These are phyloP conservation scores for Tetracladium setigerum DNA, from an alignment of 495 filamentous ascomycete species.

Conservation along the genomic window DNA sequence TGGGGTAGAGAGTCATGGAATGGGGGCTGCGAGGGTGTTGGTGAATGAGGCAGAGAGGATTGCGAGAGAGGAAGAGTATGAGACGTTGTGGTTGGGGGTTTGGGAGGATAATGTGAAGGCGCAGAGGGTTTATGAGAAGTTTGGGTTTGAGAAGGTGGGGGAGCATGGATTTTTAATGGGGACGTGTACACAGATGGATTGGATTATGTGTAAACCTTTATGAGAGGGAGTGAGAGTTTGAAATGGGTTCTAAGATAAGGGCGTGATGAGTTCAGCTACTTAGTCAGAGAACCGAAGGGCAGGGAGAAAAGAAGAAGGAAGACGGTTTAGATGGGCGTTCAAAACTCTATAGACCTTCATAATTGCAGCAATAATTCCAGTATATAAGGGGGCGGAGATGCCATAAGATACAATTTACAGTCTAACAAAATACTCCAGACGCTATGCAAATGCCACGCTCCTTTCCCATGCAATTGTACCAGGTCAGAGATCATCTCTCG, in stretches of 20 bases:
- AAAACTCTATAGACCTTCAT: too few species aligned
- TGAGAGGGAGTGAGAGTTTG: too few species aligned
- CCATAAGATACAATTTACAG: too few species aligned
- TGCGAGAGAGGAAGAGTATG: conserved; percentile 28
- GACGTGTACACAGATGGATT: conserved; percentile 26
- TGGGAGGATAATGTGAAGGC: conserved; percentile 32
- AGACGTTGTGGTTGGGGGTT: conserved; percentile 33
- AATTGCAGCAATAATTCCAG: too few species aligned
- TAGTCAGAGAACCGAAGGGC: too few species aligned
- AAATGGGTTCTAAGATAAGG: too few species aligned
- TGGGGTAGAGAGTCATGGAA: conserved; percentile 22
- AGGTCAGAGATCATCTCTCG: conserved; percentile 50
- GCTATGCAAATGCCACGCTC: neutral
- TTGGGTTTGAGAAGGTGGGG: conserved; percentile 27
- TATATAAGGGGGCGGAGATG: too few species aligned
- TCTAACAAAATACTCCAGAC: neutral
- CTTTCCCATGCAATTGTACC: neutral
- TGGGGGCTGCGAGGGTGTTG: conserved; percentile 27
- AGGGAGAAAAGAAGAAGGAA: too few species aligned
- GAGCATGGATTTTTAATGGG: conserved; percentile 28
- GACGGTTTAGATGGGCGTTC: too few species aligned
- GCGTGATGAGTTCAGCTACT: too few species aligned
- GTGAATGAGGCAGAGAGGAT: conserved; percentile 21
- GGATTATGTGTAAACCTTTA: conserved; percentile 19
- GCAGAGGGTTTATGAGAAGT: conserved; percentile 25